Evolutionary conservation across 2,329 filamentous ascomycete species (phyloP).

Genomic region (Diaporthe aspalathi): DNA sequence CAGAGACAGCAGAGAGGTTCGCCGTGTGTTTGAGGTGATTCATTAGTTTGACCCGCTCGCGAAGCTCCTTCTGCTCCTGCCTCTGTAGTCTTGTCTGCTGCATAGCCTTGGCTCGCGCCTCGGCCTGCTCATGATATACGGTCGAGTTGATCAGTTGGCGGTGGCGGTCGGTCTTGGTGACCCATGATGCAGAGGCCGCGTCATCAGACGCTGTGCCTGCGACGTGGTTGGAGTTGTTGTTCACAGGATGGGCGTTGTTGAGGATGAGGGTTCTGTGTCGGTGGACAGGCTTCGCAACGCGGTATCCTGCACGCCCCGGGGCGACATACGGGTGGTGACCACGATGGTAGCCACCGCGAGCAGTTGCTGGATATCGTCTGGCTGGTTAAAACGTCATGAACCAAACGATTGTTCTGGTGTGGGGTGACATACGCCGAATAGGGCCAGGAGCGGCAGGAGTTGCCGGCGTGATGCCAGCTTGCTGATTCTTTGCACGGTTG

Average conservation of each 20-base stretch:
- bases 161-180: conserved; percentile 80
- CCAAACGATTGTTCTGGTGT: conserved; percentile 16
- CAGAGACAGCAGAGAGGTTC: conserved; percentile 41
- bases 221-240: conserved; percentile 45
- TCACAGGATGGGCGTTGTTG: conserved; percentile 56
- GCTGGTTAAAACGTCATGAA: conserved; percentile 1
- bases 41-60: conserved; percentile 69
- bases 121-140: conserved; percentile 79
- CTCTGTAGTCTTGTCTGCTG: conserved; percentile 74
- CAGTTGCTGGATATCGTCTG: conserved; percentile 1
- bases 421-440: conserved; percentile 51
- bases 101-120: conserved; percentile 76
- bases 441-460: conserved; percentile 43
- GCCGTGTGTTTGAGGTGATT: conserved; percentile 56
- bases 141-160: conserved; percentile 85
- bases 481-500: conserved; percentile 79
- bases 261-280: conserved; percentile 72
- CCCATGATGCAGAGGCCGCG: conserved; percentile 66
- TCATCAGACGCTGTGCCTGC: conserved; percentile 47
- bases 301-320: conserved; percentile 49
- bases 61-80: conserved; percentile 62
- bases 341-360: conserved; percentile 41
- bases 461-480: conserved; percentile 54
- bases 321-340: conserved; percentile 45
- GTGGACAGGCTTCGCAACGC: conserved; percentile 53